A percentile compares a stretch with the other conserved stretches of the same genome.
Evolutionary conservation across 108 stramenopile genomes (phyloP).

Genomic region (Stephanodiscus triporus): DNA sequence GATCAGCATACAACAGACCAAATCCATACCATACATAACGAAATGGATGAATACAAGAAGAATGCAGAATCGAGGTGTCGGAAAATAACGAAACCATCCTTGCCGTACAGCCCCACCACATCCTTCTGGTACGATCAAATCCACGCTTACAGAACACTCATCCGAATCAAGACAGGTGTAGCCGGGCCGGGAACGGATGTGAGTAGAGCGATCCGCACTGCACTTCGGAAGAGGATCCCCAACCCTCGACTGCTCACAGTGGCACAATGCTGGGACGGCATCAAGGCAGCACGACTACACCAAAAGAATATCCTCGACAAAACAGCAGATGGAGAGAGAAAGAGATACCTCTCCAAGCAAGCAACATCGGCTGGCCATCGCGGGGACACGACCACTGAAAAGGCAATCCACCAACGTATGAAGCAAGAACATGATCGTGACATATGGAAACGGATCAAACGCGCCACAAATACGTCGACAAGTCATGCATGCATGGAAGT

Average conservation of each 20-base stretch:
- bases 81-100: neutral
- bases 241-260: neutral
- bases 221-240: neutral
- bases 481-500: neutral
- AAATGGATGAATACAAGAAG: neutral
- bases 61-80: neutral
- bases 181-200: neutral
- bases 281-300: neutral
- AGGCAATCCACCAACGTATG: neutral
- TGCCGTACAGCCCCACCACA: neutral
- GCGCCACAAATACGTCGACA: neutral
- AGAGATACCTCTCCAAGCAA: neutral
- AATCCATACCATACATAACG: neutral
- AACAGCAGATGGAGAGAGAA: neutral
- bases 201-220: neutral
- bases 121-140: neutral
- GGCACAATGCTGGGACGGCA: neutral
- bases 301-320: neutral
- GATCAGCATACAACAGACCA: too few relatives aligned
- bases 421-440: neutral
- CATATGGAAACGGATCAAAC: conserved; percentile 3
- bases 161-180: neutral
- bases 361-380: neutral
- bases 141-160: neutral
- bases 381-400: neutral